Conservation (phyloP, 1,139 yeast genomes). For the Nakaseomyces bracarensis region DNA sequence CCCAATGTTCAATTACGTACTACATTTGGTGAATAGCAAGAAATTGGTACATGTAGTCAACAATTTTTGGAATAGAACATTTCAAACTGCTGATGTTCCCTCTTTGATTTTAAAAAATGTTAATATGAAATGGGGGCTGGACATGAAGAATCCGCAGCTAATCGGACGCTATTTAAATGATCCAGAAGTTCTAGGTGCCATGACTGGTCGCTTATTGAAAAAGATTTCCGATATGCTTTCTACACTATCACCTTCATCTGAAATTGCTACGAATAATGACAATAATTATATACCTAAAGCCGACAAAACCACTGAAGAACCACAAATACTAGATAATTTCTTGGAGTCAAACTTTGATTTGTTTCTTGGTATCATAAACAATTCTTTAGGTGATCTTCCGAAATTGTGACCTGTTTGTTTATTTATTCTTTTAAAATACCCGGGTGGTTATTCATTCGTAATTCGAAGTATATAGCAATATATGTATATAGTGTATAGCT, state of each 20-base stretch:
- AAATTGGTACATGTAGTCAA: conserved; percentile 10
- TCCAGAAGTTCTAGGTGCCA: conserved; percentile 11
- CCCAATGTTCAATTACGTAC: conserved; percentile 16
- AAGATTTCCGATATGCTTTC: background rate
- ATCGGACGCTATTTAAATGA: conserved; percentile 12
- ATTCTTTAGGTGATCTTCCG: conserved; percentile 2
- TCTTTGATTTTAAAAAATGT: conserved; percentile 12
- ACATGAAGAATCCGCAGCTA: conserved; percentile 10
- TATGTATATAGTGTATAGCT: too few species aligned
- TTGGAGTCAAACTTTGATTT: conserved; percentile 6
- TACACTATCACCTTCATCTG: conserved; percentile 12
- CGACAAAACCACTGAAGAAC: conserved; percentile 8
- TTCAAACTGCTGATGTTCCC: conserved; percentile 12
- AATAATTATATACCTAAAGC: too few species aligned
- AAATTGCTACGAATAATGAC: too few species aligned
- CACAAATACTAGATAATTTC: conserved; percentile 8
- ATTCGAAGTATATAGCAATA: too few species aligned
- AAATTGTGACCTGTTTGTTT: background rate
- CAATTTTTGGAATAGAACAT: conserved; percentile 13
- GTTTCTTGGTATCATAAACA: conserved; percentile 3
- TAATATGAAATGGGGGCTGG: conserved; percentile 20
- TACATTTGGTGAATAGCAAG: conserved; percentile 12
- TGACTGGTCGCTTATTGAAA: background rate
- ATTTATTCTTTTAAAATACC: too few species aligned
- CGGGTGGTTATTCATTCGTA: too few species aligned